Conservation (phyloP, 345 rosid species). For the Arabidopsis arenosa region DNA sequence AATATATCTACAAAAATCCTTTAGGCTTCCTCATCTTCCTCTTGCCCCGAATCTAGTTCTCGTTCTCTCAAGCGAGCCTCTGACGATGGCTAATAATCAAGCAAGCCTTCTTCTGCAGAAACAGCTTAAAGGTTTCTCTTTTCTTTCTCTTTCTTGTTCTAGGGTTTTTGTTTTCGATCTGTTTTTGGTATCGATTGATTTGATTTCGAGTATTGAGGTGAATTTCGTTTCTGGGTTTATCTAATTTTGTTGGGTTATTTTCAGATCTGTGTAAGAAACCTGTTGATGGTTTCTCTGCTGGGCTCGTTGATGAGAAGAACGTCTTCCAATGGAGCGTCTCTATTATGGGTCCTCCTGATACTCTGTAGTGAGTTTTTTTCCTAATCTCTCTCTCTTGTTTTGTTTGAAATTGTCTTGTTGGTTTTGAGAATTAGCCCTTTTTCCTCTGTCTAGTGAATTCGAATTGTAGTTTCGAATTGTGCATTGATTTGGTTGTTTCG, state of each 20-base stretch:
- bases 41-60: slow-evolving; percentile 37
- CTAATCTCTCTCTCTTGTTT: background rate
- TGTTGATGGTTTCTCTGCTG: slow-evolving; percentile 95
- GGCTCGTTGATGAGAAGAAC: slow-evolving; percentile 76
- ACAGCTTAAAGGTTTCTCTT: slow-evolving; percentile 70
- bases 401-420: background rate
- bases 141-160: background rate
- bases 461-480: background rate
- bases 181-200: background rate
- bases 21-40: slow-evolving; percentile 17
- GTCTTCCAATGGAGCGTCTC: slow-evolving; percentile 87
- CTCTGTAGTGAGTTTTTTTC: slow-evolving; percentile 62
- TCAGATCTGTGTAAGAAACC: slow-evolving; percentile 92
- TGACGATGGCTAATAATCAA: slow-evolving; percentile 47
- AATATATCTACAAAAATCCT: slow-evolving; percentile 2
- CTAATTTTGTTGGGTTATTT: slow-evolving; percentile 8
- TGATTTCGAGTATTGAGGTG: background rate
- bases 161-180: slow-evolving; percentile 4
- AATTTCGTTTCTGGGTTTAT: background rate
- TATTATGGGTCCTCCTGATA: slow-evolving; percentile 88
- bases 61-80: slow-evolving; percentile 36
- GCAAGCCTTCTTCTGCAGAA: slow-evolving; percentile 81
- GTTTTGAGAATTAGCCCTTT: background rate
- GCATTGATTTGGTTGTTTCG: slow-evolving; percentile 16
- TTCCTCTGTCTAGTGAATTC: too few relatives aligned